Base-by-base conservation (phyloP, 2,329 filamentous ascomycete genomes). In the Cytospora chrysosperma region DNA sequence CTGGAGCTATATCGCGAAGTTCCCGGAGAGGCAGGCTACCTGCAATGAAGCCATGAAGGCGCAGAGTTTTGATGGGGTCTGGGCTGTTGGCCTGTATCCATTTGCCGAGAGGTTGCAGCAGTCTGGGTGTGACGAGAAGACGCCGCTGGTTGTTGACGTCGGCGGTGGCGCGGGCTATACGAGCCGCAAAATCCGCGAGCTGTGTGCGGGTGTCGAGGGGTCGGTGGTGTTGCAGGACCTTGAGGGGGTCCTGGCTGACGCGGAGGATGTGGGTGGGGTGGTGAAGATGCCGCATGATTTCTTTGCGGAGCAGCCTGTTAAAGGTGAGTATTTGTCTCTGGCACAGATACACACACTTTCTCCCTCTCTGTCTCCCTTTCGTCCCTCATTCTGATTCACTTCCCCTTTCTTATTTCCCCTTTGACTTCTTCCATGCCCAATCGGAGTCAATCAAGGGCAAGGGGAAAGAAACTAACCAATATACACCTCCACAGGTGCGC, bases 401-500 rank as follows among this genome's bases (percentile, higher is more conserved):
- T 1, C 19, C 37, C 19, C 3, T 6, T 21, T 47, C 9, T 21
- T 47, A 10, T 21, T 12, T n/a, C n/a, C n/a, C n/a, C n/a, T n/a
- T n/a, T n/a, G n/a, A n/a, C n/a, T n/a, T n/a, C n/a, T n/a, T n/a
- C n/a, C 10, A 2, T 21, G 8, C n/a, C 10, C 4, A 3, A 13
- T 19, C 37, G 19, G 9, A 40, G n/a, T 15, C 15, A 40, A 3
- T 40, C 37, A n/a, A 17, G 37, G 40, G 19, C 7, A 21, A 13
- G 5, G 24, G 17, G 17, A 24, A 12, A 34, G 1, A 27, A 12
- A 10, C 2, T 49, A 6, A 55, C 26, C 4, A 21, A 32, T 15
- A 26, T 5, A 21, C 34, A n/a, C 21, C 17, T 9, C 19, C 9
- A 12, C 51, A 67, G 69, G 65, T 4, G 69, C 70, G 13, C 68